A percentile compares a stretch with the other conserved stretches of the same genome.
These are phyloP conservation scores for Hanseniaspora osmophila DNA, from an alignment of 805 yeast genomes.

Conservation along the genomic window DNA sequence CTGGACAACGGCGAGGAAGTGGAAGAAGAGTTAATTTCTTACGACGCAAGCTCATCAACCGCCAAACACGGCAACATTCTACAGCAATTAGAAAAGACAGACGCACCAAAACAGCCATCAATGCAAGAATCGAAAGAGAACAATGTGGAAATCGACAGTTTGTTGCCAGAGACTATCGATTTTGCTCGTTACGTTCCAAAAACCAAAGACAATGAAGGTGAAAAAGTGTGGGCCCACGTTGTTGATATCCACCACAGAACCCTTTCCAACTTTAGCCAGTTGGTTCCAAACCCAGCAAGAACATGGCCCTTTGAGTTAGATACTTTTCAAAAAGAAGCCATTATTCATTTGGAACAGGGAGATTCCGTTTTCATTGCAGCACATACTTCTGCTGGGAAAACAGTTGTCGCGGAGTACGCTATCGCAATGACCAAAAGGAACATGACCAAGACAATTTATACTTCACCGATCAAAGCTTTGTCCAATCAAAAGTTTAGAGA, in stretches of 20 bases:
- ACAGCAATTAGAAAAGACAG: too few relatives aligned
- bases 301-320: constrained; percentile 85
- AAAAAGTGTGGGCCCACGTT: constrained; percentile 84
- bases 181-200: constrained; percentile 28
- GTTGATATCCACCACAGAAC: constrained; percentile 68
- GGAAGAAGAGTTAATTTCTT: constrained; percentile 16
- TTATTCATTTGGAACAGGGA: constrained; percentile 86
- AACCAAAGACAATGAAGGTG: constrained; percentile 16
- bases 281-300: constrained; percentile 88
- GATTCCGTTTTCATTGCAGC: constrained; percentile 96
- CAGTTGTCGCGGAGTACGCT: constrained; percentile 94
- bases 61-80: too few relatives aligned
- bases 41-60: neutral
- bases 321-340: constrained; percentile 95
- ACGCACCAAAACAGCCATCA: constrained; percentile 3
- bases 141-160: constrained; percentile 26
- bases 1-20: constrained; percentile 23
- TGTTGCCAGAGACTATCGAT: constrained; percentile 36
- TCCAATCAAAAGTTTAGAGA: constrained; percentile 92
- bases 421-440: constrained; percentile 87
- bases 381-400: constrained; percentile 94
- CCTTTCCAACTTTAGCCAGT: constrained; percentile 73
- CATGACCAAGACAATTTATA: constrained; percentile 86
- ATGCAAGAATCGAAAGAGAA: constrained; percentile 1
- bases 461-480: constrained; percentile 89